These are phyloP conservation scores for Hyaloscypha bicolor DNA, from an alignment of 495 filamentous ascomycete species.

Conservation along the genomic window DNA sequence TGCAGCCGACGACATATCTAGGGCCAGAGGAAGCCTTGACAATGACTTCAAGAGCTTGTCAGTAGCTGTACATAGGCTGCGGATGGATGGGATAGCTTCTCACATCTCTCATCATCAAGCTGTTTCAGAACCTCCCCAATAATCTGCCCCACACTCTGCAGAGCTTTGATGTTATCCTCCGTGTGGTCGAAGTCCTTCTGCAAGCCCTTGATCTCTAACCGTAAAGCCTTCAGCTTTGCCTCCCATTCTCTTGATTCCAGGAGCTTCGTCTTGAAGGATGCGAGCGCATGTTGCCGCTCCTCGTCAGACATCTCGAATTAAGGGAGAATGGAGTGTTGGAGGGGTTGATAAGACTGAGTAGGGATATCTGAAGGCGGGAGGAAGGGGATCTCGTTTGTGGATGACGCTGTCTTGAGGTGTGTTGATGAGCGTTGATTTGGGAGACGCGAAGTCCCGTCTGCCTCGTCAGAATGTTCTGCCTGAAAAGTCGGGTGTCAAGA, in stretches of 20 bases:
- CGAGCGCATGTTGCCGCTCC: slow-evolving; percentile 81
- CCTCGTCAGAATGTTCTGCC: not conserved
- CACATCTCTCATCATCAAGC: slow-evolving; percentile 98
- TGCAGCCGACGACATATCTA: slow-evolving; percentile 97
- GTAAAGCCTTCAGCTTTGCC: slow-evolving; percentile 88
- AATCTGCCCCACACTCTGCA: slow-evolving; percentile 99
- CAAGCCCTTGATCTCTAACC: slow-evolving; percentile 91
- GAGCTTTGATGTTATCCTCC: slow-evolving; percentile 98
- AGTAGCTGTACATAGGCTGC: slow-evolving; percentile 13
- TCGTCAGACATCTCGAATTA: slow-evolving; percentile 40
- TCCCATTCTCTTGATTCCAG: slow-evolving; percentile 98
- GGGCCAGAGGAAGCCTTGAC: slow-evolving; percentile 95
- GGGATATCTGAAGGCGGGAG: not conserved
- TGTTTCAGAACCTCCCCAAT: slow-evolving; percentile 99
- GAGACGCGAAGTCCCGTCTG: not conserved
- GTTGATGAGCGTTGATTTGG: slow-evolving; percentile 11
- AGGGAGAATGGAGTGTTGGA: not conserved
- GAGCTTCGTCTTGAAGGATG: slow-evolving; percentile 89
- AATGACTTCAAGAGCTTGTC: slow-evolving; percentile 47
- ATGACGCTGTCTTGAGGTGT: slow-evolving; percentile 9
- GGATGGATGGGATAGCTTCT: slow-evolving; percentile 36
- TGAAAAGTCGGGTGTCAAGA: not conserved
- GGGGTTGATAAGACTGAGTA: not conserved
- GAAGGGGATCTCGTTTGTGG: slow-evolving; percentile 3
- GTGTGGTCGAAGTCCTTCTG: slow-evolving; percentile 95